phyloP scores from a whole-genome alignment of 371 early-diverging fungal genomes.

The Rhizopus arrhizus region DNA sequence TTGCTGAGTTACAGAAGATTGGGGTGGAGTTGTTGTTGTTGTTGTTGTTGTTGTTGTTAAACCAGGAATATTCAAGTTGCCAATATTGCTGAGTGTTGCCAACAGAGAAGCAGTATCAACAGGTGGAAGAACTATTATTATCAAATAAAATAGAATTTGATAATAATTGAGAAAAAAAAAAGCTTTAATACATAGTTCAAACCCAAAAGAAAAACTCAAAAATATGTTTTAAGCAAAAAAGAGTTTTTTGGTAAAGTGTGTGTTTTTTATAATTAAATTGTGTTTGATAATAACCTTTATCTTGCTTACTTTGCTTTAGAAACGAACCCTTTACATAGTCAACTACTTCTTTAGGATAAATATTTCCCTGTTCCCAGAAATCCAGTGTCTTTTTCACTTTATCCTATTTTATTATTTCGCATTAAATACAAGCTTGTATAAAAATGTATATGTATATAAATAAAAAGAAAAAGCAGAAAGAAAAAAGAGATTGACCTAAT shows the following conservation, averaged over 20 bases:
- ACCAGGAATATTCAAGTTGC: conserved; percentile 27
- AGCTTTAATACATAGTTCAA: background rate
- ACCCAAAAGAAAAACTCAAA: conserved; percentile 1
- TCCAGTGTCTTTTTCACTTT: conserved; percentile 57
- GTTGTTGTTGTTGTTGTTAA: conserved; percentile 6
- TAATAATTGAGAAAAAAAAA: background rate
- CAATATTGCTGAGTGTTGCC: conserved; percentile 35
- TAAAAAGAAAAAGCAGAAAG: conserved; percentile 13
- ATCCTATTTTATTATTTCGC: conserved; percentile 41
- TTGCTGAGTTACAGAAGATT: background rate
- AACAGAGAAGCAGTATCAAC: conserved; percentile 39
- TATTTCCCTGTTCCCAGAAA: conserved; percentile 53
- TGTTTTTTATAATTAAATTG: conserved; percentile 19
- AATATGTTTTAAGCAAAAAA: conserved; percentile 4
- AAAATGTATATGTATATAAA: background rate
- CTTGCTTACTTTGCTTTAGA: conserved; percentile 28
- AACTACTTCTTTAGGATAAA: conserved; percentile 47
- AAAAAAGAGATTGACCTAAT: background rate
- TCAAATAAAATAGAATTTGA: background rate
- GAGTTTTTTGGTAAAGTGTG: no score
- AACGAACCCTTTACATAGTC: conserved; percentile 42
- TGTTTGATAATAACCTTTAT: conserved; percentile 31
- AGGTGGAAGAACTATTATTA: conserved; percentile 15
- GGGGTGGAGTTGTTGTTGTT: conserved; percentile 2
- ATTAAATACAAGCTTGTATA: no score